Base-by-base conservation (phyloP, 441 rosid genomes). In the Kokia cookei region DNA sequence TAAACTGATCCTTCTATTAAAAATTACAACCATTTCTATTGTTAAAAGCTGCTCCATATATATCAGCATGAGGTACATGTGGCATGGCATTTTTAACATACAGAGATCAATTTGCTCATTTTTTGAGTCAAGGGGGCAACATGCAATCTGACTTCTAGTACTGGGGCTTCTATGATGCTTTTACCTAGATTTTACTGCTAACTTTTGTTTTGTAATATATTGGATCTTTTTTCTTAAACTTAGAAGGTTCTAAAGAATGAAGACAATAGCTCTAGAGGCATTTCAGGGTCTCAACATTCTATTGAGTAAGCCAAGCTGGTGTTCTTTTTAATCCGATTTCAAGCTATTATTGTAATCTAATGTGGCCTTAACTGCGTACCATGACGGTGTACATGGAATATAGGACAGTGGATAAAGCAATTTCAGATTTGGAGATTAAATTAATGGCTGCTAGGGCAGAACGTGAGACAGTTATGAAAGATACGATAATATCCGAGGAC, bases 381-480 rank as follows among this genome's bases (percentile, higher is more conserved):
- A 24, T 66, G 9, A 27, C 63, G 5, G 68, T 66, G 24, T 57
- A n/a, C 68, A 32, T 72, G 37, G 27, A 83, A 76, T 81, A 81
- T 76, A 91, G 97, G 84, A 81, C 72, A 60, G 79, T 83, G 64
- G 84, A 84, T 76, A 77, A 75, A 69, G 83, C 83, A 14, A 84
- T 86, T 75, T 84, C 86, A 65, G 81, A 68, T 60, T 71, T 86
- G 57, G 89, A 90, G 83, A 84, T 75, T 83, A 82, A 90, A 82
- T 43, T 85, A 73, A 82, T 82, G 4, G 84, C 85, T 71, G 90
- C 89, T 42, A 86, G 80, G 77, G 86, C 89, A 27, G 80, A 82
- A 5, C 90, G 83, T 2, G 78, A 73, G 22, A 79, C 87, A 73
- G 42, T 82, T 75, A 14, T 4, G 4, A 83, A 79, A 5, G 84